Evolutionary conservation across 1,284 basidiomycete genomes (phyloP).

Genomic region (Coniferiporia weirii): DNA sequence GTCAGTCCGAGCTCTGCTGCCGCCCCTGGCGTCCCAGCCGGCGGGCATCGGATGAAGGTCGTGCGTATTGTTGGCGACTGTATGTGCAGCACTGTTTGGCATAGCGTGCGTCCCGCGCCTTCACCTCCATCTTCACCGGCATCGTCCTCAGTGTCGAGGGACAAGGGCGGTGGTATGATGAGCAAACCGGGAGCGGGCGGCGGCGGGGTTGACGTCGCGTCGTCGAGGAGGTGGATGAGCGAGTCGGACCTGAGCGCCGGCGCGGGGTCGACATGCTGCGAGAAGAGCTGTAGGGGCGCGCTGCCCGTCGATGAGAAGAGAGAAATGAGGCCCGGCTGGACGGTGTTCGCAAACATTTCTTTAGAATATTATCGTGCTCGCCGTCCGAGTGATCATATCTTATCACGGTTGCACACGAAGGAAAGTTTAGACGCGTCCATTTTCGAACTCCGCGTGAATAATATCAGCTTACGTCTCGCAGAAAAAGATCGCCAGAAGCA

Average conservation of each 20-base stretch:
- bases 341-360: constrained; percentile 46
- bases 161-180: constrained; percentile 32
- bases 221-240: constrained; percentile 59
- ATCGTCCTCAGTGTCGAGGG: constrained; percentile 12
- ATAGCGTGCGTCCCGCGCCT: constrained; percentile 37
- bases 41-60: constrained; percentile 66
- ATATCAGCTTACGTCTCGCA: no score
- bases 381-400: not conserved
- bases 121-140: constrained; percentile 23
- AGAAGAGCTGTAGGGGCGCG: constrained; percentile 59
- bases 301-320: constrained; percentile 76
- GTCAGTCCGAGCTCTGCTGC: constrained; percentile 52
- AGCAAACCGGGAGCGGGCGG: constrained; percentile 42
- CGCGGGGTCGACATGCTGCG: constrained; percentile 41
- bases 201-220: constrained; percentile 48
- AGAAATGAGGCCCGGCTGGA: constrained; percentile 65
- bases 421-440: not conserved
- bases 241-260: constrained; percentile 51
- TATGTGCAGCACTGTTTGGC: constrained; percentile 76
- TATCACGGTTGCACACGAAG: not conserved
- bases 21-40: constrained; percentile 12
- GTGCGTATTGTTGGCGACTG: constrained; percentile 68
- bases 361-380: not conserved
- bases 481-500: no score
- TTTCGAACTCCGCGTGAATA: no score